A percentile compares a stretch with the other conserved stretches of the same genome.
Conservation (phyloP, 2,329 filamentous ascomycete genomes). For the Neoarthrinium moseri region DNA sequence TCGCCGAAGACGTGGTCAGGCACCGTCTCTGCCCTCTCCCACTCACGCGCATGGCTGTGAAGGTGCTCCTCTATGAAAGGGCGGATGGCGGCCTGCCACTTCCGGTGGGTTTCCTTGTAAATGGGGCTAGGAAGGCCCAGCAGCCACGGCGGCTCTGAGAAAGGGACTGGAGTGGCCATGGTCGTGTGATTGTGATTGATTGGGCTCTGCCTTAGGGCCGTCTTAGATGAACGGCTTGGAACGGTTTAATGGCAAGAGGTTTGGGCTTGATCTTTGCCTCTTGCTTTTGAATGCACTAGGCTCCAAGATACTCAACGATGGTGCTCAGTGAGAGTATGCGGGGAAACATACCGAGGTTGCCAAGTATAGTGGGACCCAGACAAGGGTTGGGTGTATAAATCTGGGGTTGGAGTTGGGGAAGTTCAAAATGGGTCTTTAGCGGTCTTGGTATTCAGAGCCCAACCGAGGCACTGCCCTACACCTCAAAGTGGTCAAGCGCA, state of each 20-base stretch:
- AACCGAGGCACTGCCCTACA: conserved; percentile 2
- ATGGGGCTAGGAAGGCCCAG: conserved; percentile 69
- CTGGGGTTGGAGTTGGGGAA: conserved; percentile 10
- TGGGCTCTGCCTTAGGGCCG: too few species aligned
- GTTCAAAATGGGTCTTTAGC: not conserved
- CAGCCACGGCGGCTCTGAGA: conserved; percentile 73
- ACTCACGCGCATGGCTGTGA: conserved; percentile 62
- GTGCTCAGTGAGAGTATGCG: not conserved
- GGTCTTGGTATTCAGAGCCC: not conserved
- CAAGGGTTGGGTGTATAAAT: not conserved
- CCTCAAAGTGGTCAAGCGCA: too few species aligned
- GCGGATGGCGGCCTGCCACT: conserved; percentile 67
- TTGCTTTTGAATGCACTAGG: not conserved
- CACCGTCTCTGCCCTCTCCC: conserved; percentile 65
- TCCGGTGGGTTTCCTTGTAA: conserved; percentile 63
- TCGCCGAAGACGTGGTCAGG: conserved; percentile 62
- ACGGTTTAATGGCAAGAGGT: too few species aligned
- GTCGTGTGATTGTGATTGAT: too few species aligned
- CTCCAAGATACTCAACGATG: not conserved
- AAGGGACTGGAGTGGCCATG: conserved; percentile 48
- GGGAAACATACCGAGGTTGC: conserved; percentile 10
- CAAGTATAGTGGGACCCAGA: conserved; percentile 6
- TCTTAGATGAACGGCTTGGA: too few species aligned
- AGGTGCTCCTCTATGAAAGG: conserved; percentile 65
- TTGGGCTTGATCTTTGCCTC: too few species aligned